phyloP scores from a whole-genome alignment of 139 green algal species.

The Monoraphidium neglectum region DNA sequence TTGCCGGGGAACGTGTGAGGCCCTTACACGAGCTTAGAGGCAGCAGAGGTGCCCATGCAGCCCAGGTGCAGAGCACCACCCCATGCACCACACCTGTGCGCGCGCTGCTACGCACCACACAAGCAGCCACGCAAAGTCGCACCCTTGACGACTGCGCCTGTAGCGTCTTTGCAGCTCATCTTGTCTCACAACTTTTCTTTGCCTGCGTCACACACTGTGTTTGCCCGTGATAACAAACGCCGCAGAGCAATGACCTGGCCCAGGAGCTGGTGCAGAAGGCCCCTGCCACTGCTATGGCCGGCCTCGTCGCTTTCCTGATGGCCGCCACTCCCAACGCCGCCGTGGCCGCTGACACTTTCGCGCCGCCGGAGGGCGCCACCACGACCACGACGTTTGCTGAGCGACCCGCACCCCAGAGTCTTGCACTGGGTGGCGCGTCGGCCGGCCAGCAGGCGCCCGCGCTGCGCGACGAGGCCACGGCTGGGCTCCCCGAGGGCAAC shows the following conservation, averaged over 20 bases:
- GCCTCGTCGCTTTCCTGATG: conserved; percentile 53
- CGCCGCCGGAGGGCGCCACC: conserved; percentile 39
- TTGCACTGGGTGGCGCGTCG: conserved; percentile 6
- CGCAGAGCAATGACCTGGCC: conserved; percentile 38
- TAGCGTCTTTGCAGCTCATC: too few species aligned
- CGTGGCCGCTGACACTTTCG: conserved; percentile 54
- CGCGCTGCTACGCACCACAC: too few species aligned
- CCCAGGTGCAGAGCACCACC: too few species aligned
- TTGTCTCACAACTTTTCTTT: conserved; percentile 19
- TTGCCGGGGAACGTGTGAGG: too few species aligned
- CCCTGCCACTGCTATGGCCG: conserved; percentile 58
- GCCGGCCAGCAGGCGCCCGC: conserved; percentile 35
- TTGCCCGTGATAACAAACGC: too few species aligned
- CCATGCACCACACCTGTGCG: too few species aligned
- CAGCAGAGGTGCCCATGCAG: too few species aligned
- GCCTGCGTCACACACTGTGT: too few species aligned
- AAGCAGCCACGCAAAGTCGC: too few species aligned
- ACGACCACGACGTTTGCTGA: conserved; percentile 27
- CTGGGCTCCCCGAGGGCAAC: conserved; percentile 91
- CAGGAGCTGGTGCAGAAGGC: conserved; percentile 47
- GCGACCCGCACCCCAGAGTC: conserved; percentile 22
- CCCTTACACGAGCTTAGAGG: too few species aligned
- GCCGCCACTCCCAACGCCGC: conserved; percentile 23
- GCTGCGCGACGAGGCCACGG: conserved; percentile 44
- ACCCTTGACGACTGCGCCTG: too few species aligned